Evolutionary conservation across 139 green algal species (phyloP).

Genomic region (Chlamydomonas urium): DNA sequence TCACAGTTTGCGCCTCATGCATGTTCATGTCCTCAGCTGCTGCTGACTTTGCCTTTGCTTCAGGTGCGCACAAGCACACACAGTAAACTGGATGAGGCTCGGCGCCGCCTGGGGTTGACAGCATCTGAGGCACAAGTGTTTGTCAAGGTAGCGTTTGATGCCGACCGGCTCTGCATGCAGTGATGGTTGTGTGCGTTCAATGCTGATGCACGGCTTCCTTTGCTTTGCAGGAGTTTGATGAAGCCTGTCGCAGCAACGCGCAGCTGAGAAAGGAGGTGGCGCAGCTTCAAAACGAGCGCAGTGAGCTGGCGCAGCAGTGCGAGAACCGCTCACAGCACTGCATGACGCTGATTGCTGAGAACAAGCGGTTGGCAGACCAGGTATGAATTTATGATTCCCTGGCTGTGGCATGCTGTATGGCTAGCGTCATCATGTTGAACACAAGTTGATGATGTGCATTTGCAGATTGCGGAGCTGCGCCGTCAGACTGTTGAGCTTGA

Average conservation of each 20-base stretch:
- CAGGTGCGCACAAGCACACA: background rate
- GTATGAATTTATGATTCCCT: slow-evolving; percentile 4
- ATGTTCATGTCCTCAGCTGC: too few species aligned
- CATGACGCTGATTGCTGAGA: slow-evolving; percentile 48
- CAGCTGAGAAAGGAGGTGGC: background rate
- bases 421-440: background rate
- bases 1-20: too few species aligned
- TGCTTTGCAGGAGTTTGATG: slow-evolving; percentile 6
- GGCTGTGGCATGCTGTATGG: background rate
- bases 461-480: slow-evolving; percentile 24
- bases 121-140: slow-evolving; percentile 4
- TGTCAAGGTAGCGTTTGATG: background rate
- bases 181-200: background rate
- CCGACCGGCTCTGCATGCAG: background rate
- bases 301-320: slow-evolving; percentile 31
- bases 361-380: slow-evolving; percentile 44
- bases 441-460: background rate
- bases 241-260: background rate
- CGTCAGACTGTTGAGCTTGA: slow-evolving; percentile 5
- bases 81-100: slow-evolving; percentile 8
- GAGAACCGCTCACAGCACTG: slow-evolving; percentile 37
- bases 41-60: too few species aligned
- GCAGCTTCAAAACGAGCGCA: background rate
- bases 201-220: background rate
- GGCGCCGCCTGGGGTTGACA: background rate